Conservation (phyloP, 2,329 filamentous ascomycete species). For the Cladophialophora chaetospira region DNA sequence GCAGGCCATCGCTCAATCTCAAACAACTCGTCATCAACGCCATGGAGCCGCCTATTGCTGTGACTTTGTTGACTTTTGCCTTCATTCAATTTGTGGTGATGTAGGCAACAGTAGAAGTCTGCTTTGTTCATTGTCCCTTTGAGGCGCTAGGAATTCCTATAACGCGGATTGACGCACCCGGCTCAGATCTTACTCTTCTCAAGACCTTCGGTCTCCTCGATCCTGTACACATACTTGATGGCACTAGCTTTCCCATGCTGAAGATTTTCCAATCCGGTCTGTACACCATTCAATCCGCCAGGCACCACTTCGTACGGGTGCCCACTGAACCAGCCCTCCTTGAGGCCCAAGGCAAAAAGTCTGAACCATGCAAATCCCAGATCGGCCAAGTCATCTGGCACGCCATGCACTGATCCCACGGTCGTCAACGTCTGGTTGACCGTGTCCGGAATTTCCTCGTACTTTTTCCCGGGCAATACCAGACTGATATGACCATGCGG, state of each 20-base stretch:
- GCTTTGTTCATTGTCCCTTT: too few relatives aligned
- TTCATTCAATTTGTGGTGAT: too few relatives aligned
- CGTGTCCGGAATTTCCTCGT: constrained; percentile 25
- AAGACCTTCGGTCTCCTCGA: constrained; percentile 49
- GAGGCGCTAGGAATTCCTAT: too few relatives aligned
- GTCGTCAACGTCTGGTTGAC: constrained; percentile 25
- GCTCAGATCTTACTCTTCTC: constrained; percentile 20
- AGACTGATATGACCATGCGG: constrained; percentile 26
- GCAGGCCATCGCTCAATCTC: too few relatives aligned
- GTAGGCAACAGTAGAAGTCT: too few relatives aligned
- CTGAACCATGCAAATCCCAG: constrained; percentile 51
- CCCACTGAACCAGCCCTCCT: constrained; percentile 52
- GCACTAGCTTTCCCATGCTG: constrained; percentile 63
- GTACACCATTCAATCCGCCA: constrained; percentile 58
- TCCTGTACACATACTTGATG: constrained; percentile 64
- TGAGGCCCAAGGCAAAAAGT: constrained; percentile 50
- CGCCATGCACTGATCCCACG: constrained; percentile 29
- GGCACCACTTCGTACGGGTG: constrained; percentile 55
- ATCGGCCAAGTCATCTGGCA: constrained; percentile 36
- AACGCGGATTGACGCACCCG: too few relatives aligned
- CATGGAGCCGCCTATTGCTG: too few relatives aligned
- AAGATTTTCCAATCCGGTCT: constrained; percentile 57
- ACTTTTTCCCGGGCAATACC: constrained; percentile 25
- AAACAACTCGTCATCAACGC: too few relatives aligned
- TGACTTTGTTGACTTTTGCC: too few relatives aligned